Evolutionary conservation across 768 basidiomycete genomes (phyloP), one percentile per base, ranked within the genome.

Genomic region (Macrolepiota albuminosa): DNA sequence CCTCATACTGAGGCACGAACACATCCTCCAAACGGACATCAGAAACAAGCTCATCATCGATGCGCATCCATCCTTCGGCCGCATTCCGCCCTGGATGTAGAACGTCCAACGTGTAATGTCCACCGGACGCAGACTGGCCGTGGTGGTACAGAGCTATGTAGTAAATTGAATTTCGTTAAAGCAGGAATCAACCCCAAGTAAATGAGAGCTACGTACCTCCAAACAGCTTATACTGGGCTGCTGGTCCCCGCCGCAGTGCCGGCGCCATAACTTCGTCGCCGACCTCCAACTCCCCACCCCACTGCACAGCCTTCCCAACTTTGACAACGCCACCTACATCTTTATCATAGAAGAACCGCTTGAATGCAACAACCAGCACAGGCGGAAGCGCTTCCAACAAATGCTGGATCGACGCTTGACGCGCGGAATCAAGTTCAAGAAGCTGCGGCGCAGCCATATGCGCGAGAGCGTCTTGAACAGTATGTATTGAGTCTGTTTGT

Each of bases 71-170:
- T 10, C 84, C 87, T 59, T 90, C 6, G 80, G 78, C 80, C 74
- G 70, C 81, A 83, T 39, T 86, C 79, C 63, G 83, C 82, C 3
- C 63, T 14, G 88, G 89, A 65, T 92, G 88, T 2, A 95, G 76
- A 10, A 95, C 89, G 66, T 94, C 90, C 50, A 96, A 83, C 2
- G 95, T 98, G 75, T 98, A 98, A 72, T 98, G 96, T 1, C 96
- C 96, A 3, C 95, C 94, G 1, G 88, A 87, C 0, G 96, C 93
- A 7, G 91, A 91, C 33, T 80, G 77, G 2, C 96, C 96, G 65
- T 99, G 95, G 71, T 99, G 96, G 72, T 98, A 98, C 13, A 98
- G 75, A 9, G 87, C 96, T 91, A 63, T 3, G 6, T 54, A 50
- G 52, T 29, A 3, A 42, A 33, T 54, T 10, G 8, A 47, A 53